Conservation (phyloP, 371 early-diverging fungal genomes). For the Phascolomyces articulosus region DNA sequence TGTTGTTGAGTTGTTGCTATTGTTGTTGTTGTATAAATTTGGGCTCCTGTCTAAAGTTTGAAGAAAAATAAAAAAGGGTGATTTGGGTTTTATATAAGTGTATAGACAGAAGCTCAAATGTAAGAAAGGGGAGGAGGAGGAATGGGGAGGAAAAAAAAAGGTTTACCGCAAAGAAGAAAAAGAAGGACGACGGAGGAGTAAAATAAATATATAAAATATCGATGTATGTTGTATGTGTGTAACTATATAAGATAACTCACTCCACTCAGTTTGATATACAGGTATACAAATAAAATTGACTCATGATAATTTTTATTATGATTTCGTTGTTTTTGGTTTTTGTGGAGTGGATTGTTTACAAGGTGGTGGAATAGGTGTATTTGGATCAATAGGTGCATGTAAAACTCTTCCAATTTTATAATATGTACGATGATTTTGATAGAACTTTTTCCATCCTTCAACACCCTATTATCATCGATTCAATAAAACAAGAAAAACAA, state of each 20-base stretch:
- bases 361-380: constrained; percentile 76
- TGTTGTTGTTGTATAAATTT: not conserved
- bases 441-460: constrained; percentile 88
- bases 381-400: constrained; percentile 79
- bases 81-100: too few species aligned
- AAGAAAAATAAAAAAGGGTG: too few species aligned
- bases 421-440: constrained; percentile 83
- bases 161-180: not conserved
- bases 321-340: constrained; percentile 30
- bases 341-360: constrained; percentile 37
- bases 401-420: constrained; percentile 83
- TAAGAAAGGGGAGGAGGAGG: too few species aligned
- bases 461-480: constrained; percentile 50
- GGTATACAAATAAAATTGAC: too few species aligned
- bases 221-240: too few species aligned
- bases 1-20: not conserved
- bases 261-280: too few species aligned
- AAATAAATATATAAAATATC: not conserved
- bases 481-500: not conserved
- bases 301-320: too few species aligned
- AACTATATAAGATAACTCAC: too few species aligned
- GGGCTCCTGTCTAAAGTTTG: constrained; percentile 10
- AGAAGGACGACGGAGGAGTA: not conserved
- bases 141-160: too few species aligned
- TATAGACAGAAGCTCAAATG: constrained; percentile 10